These are phyloP conservation scores for Rhododendron ferrugineum DNA, from an alignment of 148 eudicot species.

Conservation along the genomic window DNA sequence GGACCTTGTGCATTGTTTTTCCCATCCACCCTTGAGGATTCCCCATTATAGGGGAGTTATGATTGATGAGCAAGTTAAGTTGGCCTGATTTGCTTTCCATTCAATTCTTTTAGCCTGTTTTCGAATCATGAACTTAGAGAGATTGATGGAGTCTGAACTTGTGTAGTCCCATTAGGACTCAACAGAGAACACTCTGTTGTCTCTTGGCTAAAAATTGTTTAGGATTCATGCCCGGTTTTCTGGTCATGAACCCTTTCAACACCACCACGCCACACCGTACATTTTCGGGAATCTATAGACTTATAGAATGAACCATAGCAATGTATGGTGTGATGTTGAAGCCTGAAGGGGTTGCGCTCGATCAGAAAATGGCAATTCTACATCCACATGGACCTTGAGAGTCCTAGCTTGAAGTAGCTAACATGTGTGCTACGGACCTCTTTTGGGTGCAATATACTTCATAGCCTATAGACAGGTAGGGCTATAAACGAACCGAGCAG, in stretches of 20 bases:
- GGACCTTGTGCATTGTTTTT: background rate
- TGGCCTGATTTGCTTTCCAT: background rate
- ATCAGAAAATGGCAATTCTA: background rate
- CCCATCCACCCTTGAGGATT: background rate
- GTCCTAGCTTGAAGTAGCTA: background rate
- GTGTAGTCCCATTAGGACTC: background rate
- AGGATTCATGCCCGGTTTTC: background rate
- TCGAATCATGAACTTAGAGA: background rate
- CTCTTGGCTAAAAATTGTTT: background rate
- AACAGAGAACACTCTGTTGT: background rate
- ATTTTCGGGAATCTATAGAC: background rate
- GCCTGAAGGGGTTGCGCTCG: background rate
- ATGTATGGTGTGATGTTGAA: background rate
- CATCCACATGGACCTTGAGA: background rate
- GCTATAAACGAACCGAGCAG: too few species aligned
- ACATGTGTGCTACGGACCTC: background rate
- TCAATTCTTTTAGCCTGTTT: background rate
- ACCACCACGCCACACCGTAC: background rate
- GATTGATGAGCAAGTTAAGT: background rate
- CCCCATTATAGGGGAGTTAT: background rate
- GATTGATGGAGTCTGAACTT: background rate
- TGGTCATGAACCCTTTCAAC: background rate
- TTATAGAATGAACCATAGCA: background rate
- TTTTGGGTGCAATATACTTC: too few species aligned
- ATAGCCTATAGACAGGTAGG: too few species aligned